Evolutionary conservation across 495 filamentous ascomycete genomes (phyloP).

Genomic region (Hypomontagnella submonticulosa): DNA sequence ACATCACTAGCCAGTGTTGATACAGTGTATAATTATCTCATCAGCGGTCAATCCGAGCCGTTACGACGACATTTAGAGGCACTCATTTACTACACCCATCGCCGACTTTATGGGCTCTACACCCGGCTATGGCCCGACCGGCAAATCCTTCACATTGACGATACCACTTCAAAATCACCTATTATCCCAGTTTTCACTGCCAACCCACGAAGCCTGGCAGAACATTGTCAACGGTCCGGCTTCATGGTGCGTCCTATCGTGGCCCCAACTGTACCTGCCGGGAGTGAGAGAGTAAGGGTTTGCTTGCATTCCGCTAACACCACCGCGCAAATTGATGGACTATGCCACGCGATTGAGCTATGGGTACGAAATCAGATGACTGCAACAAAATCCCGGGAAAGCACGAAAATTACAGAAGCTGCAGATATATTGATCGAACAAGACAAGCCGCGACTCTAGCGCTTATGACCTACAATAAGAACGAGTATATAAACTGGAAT

Average conservation of each 20-base stretch:
- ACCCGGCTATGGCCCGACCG: conserved; percentile 18
- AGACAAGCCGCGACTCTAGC: conserved; percentile 28
- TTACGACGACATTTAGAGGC: conserved; percentile 42
- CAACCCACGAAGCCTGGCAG: conserved; percentile 61
- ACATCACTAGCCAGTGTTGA: conserved; percentile 63
- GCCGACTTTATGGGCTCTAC: conserved; percentile 34
- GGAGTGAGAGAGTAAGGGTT: conserved; percentile 62
- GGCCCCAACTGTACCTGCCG: conserved; percentile 64
- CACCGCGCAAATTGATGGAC: conserved; percentile 52
- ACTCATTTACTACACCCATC: conserved; percentile 46
- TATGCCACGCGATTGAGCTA: conserved; percentile 54
- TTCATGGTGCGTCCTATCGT: conserved; percentile 66
- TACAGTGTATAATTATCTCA: conserved; percentile 61
- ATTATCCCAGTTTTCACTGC: conserved; percentile 58
- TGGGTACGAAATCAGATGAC: conserved; percentile 50
- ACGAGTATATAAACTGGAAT: neutral
- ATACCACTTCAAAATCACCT: conserved; percentile 47
- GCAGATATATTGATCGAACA: conserved; percentile 11
- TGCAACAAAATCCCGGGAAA: neutral
- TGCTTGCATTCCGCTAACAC: conserved; percentile 67
- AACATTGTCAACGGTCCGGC: conserved; percentile 59
- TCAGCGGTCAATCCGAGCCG: conserved; percentile 53
- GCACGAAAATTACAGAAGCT: neutral
- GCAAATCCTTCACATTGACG: conserved; percentile 39
- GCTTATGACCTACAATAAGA: conserved; percentile 4